phyloP scores from a whole-genome alignment of 2,329 filamentous ascomycete genomes.

The Leptographium flavum region DNA sequence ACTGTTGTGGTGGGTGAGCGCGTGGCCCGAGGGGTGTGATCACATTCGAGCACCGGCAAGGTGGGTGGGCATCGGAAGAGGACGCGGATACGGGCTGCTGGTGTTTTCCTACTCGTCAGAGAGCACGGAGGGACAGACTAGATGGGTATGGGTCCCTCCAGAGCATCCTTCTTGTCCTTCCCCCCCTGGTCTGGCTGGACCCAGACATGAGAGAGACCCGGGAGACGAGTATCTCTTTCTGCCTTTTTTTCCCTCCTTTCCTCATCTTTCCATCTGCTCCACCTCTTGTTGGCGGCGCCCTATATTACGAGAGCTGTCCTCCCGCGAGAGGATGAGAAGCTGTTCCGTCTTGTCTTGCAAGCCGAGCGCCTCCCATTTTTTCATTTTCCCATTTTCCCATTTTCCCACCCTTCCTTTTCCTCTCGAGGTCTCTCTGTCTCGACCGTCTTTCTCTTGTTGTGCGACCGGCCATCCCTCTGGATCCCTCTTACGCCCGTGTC shows the following conservation, averaged over 20 bases:
- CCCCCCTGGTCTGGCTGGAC: neutral
- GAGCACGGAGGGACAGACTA: too few relatives aligned
- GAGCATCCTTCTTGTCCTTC: neutral
- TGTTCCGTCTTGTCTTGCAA: too few relatives aligned
- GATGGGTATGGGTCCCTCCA: neutral
- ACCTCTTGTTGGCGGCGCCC: too few relatives aligned
- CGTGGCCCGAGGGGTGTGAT: neutral
- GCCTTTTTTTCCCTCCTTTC: neutral
- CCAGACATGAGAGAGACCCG: neutral
- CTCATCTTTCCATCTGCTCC: neutral
- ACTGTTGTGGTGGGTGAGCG: neutral
- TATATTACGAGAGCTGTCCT: too few relatives aligned
- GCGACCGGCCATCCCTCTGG: neutral
- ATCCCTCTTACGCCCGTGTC: neutral
- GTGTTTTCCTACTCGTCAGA: neutral
- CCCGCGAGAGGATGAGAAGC: too few relatives aligned
- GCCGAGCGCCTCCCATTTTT: too few relatives aligned
- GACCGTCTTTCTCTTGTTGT: neutral
- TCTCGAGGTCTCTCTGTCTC: neutral
- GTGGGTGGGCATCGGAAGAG: neutral
- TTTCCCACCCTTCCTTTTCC: neutral
- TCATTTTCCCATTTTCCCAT: neutral
- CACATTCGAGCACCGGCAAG: neutral
- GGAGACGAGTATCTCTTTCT: neutral
- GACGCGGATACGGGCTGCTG: neutral